phyloP scores from a whole-genome alignment of 352 stramenopile species.

The Pythium brassicae region DNA sequence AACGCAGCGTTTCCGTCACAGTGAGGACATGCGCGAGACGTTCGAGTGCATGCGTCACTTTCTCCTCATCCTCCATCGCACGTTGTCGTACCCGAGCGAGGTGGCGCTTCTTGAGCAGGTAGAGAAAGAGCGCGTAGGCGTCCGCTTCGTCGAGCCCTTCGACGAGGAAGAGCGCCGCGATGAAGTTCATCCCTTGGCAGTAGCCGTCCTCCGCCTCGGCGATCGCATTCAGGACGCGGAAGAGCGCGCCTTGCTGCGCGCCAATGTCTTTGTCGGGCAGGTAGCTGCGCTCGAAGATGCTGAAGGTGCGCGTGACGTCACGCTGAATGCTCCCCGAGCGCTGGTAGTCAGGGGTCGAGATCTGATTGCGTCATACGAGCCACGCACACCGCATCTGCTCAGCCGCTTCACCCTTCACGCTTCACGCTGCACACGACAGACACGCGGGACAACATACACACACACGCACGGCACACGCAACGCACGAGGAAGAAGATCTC shows the following conservation, averaged over 20 bases:
- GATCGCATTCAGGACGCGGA: slow-evolving; percentile 80
- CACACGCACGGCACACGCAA: not conserved
- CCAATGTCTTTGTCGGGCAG: slow-evolving; percentile 29
- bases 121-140: slow-evolving; percentile 78
- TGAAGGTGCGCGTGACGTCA: slow-evolving; percentile 83
- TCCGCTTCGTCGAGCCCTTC: slow-evolving; percentile 77
- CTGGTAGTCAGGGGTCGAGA: slow-evolving; percentile 58
- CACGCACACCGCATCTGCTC: not conserved
- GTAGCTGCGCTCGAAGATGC: slow-evolving; percentile 71
- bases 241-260: slow-evolving; percentile 58
- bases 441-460: no score
- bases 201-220: slow-evolving; percentile 76
- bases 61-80: no score
- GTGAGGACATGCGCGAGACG: no score
- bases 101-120: slow-evolving; percentile 77
- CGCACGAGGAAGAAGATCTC: slow-evolving; percentile 74
- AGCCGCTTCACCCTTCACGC: no score
- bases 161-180: slow-evolving; percentile 80
- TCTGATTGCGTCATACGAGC: slow-evolving; percentile 23
- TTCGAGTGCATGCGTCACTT: no score
- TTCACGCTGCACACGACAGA: not conserved
- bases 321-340: slow-evolving; percentile 68
- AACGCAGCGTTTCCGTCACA: not conserved
- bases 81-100: slow-evolving; percentile 35
- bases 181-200: slow-evolving; percentile 89